These are phyloP conservation scores for Termitomyces bulborhizus DNA, from an alignment of 768 basidiomycete genomes.

Conservation along the genomic window DNA sequence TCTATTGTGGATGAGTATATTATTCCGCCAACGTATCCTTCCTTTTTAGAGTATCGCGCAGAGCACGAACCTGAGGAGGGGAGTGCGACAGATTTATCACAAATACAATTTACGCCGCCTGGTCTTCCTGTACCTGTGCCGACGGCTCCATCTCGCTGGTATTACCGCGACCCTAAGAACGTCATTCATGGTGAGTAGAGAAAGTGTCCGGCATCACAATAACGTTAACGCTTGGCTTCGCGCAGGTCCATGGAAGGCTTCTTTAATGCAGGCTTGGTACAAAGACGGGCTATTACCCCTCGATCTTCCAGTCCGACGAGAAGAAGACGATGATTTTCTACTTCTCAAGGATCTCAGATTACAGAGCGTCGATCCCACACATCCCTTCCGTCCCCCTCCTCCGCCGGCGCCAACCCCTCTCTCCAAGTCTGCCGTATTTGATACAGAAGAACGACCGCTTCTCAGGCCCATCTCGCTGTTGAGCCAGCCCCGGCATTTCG, in stretches of 20 bases:
- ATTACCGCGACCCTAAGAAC: slow-evolving; percentile 78
- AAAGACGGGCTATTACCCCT: slow-evolving; percentile 78
- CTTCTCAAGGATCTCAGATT: slow-evolving; percentile 69
- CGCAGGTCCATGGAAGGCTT: slow-evolving; percentile 81
- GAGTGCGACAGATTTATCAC: slow-evolving; percentile 41
- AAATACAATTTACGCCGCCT: slow-evolving; percentile 71
- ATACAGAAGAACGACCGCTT: slow-evolving; percentile 44
- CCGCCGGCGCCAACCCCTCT: slow-evolving; percentile 24
- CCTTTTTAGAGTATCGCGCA: slow-evolving; percentile 66
- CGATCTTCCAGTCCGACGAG: slow-evolving; percentile 74
- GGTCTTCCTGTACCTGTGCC: slow-evolving; percentile 70
- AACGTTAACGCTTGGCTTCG: background rate
- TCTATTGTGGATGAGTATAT: slow-evolving; percentile 87
- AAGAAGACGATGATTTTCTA: slow-evolving; percentile 64
- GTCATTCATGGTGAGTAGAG: slow-evolving; percentile 61
- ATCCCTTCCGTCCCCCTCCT: slow-evolving; percentile 60
- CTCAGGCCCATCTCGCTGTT: slow-evolving; percentile 72
- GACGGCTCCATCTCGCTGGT: slow-evolving; percentile 70
- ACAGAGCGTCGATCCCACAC: slow-evolving; percentile 76
- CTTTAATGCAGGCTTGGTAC: slow-evolving; percentile 86
- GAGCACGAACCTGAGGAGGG: slow-evolving; percentile 55
- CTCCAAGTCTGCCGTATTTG: slow-evolving; percentile 10
- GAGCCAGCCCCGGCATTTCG: slow-evolving; percentile 74
- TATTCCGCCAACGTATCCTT: slow-evolving; percentile 85
- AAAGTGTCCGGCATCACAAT: background rate